Conservation (phyloP, 2,329 filamentous ascomycete genomes). For the Cadophora sp. region DNA sequence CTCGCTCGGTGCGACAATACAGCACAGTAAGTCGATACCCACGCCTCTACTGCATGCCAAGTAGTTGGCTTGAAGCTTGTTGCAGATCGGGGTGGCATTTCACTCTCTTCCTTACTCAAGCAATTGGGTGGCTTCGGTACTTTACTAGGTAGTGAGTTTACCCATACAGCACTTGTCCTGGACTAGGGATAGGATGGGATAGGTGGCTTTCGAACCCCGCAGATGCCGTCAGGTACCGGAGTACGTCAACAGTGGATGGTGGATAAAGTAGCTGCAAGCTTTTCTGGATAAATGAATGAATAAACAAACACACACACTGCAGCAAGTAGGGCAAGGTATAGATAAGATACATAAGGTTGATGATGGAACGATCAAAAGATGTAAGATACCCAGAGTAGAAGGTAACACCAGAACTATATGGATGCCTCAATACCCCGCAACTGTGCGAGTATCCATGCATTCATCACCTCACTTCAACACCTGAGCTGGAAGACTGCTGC, state of each 20-base stretch:
- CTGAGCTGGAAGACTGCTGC: too few species aligned
- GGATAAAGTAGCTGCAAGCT: not conserved
- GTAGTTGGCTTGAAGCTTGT: slow-evolving; percentile 15
- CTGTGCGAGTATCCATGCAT: too few species aligned
- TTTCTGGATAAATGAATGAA: not conserved
- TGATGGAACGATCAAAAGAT: not conserved
- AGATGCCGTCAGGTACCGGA: slow-evolving; percentile 12
- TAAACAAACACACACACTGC: not conserved
- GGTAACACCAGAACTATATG: slow-evolving; percentile 1
- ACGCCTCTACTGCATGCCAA: too few species aligned
- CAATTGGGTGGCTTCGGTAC: slow-evolving; percentile 12
- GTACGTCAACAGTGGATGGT: not conserved
- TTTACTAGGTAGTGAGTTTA: not conserved
- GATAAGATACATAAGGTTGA: not conserved
- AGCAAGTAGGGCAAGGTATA: too few species aligned
- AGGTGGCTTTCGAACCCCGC: slow-evolving; percentile 1
- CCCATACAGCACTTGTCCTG: not conserved
- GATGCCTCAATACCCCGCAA: not conserved
- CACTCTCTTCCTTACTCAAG: not conserved
- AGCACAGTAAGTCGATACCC: too few species aligned
- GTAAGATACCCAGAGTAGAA: not conserved
- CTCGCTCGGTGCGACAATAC: not conserved
- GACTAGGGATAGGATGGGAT: slow-evolving; percentile 1
- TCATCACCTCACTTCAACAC: too few species aligned
- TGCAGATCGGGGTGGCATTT: slow-evolving; percentile 19